phyloP scores from a whole-genome alignment of 768 basidiomycete genomes.

The Suillus bovinus region DNA sequence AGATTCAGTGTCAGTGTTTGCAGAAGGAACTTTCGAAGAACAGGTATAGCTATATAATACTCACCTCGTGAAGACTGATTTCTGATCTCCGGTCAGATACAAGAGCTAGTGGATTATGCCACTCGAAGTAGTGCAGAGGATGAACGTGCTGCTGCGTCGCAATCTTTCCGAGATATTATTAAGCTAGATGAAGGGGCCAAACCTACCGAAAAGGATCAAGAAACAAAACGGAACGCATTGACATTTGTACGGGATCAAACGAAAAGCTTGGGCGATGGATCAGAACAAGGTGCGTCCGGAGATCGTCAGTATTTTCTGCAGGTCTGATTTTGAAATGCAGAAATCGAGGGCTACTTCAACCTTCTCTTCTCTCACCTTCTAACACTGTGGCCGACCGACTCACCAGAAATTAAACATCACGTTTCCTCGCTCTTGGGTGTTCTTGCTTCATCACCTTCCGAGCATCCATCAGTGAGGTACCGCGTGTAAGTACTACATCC shows the following conservation, averaged over 20 bases:
- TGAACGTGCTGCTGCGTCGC: conserved; percentile 59
- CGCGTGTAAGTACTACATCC: conserved; percentile 52
- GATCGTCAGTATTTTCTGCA: background rate
- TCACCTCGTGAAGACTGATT: background rate
- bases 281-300: conserved; percentile 63
- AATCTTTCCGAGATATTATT: conserved; percentile 65
- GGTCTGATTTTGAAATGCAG: conserved; percentile 36
- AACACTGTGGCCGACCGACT: conserved; percentile 53
- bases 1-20: conserved; percentile 82
- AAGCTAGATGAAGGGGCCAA: conserved; percentile 51
- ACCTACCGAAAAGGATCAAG: conserved; percentile 54
- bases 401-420: conserved; percentile 54
- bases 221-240: conserved; percentile 55
- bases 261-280: conserved; percentile 72
- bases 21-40: conserved; percentile 87
- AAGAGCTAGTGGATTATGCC: conserved; percentile 77
- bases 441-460: conserved; percentile 55
- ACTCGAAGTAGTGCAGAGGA: conserved; percentile 67
- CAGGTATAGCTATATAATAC: conserved; percentile 57
- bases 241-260: conserved; percentile 59
- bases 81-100: conserved; percentile 47
- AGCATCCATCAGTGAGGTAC: conserved; percentile 64
- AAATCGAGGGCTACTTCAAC: conserved; percentile 89
- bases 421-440: conserved; percentile 50
- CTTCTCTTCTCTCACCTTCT: conserved; percentile 75